Base-by-base conservation (phyloP, 192 early-diverging fungal species). In the Entomortierella chlamydospora region DNA sequence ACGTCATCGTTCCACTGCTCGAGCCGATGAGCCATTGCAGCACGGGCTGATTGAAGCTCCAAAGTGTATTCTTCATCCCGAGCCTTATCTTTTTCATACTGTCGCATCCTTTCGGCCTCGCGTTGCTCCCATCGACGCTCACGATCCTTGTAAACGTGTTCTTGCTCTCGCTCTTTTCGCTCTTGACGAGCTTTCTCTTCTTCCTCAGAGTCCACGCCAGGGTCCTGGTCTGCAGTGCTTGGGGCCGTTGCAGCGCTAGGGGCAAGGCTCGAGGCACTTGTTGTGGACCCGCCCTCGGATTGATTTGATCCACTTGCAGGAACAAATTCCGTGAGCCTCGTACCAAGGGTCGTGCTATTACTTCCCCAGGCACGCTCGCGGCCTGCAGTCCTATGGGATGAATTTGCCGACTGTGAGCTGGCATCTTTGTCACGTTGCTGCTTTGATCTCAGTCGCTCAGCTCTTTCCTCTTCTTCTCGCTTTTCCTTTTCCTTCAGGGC, bases 1-100 rank as follows among this genome's bases (percentile, higher is more conserved):
- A 81, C 64, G 61, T 95, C 93, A 73, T 95, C 95, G 71, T 95
- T 88, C 84, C 84, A 95, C 45, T 90, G 87, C 9, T 83, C 83
- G 34, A 92, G 79, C 26, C 83, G 73, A 31, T 70, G 60, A 18
- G 80, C 72, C 84, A 84, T 82, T 5, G 63, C 55, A 12, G 70
- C 68, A 3, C 64, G 57, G 0, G 59, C 29, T 31, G 68, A 22
- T 20, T 54, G 49, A n/a, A 72, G 43, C 58, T 87, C 88, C 42
- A 74, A 57, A 26, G 69, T 66, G 43, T 64, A 66, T 33, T 87
- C 86, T 45, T 70, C 65, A 58, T 89, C 83, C 33, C 86, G 66
- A 17, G 81, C 64, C 23, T 60, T 52, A 51, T 90, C 88, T 15
- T 80, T 72, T 49, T 91, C 86, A 25, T 85, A 74, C 25, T 83